phyloP scores from a whole-genome alignment of 768 basidiomycete genomes.

The Trametes punicea region DNA sequence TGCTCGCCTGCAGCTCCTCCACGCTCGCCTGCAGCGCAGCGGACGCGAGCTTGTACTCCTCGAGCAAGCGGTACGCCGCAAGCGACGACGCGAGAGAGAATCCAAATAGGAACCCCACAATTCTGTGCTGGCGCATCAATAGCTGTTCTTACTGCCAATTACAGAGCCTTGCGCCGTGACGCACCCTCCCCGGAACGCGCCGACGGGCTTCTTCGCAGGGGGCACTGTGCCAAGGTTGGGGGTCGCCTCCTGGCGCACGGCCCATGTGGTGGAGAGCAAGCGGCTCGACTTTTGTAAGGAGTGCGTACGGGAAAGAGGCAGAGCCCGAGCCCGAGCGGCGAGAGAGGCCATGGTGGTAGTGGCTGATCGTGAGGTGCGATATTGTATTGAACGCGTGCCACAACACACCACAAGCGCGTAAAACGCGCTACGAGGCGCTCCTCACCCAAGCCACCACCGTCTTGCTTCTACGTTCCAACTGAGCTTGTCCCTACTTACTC shows the following conservation, averaged over 20 bases:
- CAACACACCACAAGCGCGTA: no score
- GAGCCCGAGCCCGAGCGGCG: constrained; percentile 32
- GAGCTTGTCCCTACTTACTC: no score
- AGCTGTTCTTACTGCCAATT: background rate
- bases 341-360: constrained; percentile 36
- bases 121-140: constrained; percentile 37
- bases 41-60: constrained; percentile 88
- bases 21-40: constrained; percentile 86
- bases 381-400: background rate
- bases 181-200: constrained; percentile 46
- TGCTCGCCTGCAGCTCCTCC: constrained; percentile 79
- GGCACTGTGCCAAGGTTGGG: constrained; percentile 54
- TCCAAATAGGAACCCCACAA: constrained; percentile 83
- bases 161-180: constrained; percentile 11
- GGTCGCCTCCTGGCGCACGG: constrained; percentile 36
- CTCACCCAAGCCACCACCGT: no score
- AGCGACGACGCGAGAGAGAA: constrained; percentile 87
- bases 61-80: constrained; percentile 83
- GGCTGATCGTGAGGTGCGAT: background rate
- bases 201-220: constrained; percentile 70
- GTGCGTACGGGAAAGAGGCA: constrained; percentile 17
- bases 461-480: no score
- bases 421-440: no score
- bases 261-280: constrained; percentile 41
- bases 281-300: constrained; percentile 30